Conservation (phyloP, 2,329 filamentous ascomycete genomes). For the Cylindrodendrum hubeiense region DNA sequence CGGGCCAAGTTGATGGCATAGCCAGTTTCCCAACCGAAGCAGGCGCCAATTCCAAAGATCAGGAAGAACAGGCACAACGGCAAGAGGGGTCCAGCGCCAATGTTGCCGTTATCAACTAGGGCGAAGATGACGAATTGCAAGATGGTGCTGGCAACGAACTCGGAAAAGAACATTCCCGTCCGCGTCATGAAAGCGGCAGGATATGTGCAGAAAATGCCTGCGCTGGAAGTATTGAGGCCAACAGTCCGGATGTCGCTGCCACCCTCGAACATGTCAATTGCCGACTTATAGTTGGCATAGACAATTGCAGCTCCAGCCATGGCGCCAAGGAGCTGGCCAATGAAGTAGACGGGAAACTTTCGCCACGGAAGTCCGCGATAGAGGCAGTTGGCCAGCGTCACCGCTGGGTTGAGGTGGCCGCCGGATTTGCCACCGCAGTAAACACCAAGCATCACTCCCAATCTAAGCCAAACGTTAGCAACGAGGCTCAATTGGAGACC, state of each 20-base stretch:
- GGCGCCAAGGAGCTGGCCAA: conserved; percentile 76
- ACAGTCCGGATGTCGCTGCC: conserved; percentile 72
- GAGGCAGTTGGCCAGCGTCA: conserved; percentile 77
- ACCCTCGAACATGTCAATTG: conserved; percentile 75
- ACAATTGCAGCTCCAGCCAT: conserved; percentile 72
- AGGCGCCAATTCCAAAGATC: conserved; percentile 79
- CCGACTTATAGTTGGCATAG: conserved; percentile 73
- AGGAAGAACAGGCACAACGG: conserved; percentile 77
- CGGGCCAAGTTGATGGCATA: conserved; percentile 81
- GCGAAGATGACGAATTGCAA: conserved; percentile 81
- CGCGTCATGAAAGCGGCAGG: conserved; percentile 75
- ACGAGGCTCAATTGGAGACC: background rate
- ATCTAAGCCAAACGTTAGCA: conserved; percentile 48
- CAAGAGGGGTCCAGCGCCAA: conserved; percentile 66
- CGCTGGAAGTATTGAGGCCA: conserved; percentile 68
- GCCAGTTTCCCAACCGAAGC: conserved; percentile 82
- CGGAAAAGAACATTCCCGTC: conserved; percentile 77
- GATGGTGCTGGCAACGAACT: conserved; percentile 76
- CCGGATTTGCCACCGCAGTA: conserved; percentile 76
- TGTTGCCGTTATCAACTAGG: conserved; percentile 69
- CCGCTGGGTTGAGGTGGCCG: conserved; percentile 77
- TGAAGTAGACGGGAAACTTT: conserved; percentile 75
- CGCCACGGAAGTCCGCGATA: conserved; percentile 77
- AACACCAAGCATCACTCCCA: conserved; percentile 77
- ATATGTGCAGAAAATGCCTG: conserved; percentile 81